A percentile compares a stretch with the other conserved stretches of the same genome.
phyloP scores from a whole-genome alignment of 495 filamentous ascomycete species.

The Rostrohypoxylon terebratum region DNA sequence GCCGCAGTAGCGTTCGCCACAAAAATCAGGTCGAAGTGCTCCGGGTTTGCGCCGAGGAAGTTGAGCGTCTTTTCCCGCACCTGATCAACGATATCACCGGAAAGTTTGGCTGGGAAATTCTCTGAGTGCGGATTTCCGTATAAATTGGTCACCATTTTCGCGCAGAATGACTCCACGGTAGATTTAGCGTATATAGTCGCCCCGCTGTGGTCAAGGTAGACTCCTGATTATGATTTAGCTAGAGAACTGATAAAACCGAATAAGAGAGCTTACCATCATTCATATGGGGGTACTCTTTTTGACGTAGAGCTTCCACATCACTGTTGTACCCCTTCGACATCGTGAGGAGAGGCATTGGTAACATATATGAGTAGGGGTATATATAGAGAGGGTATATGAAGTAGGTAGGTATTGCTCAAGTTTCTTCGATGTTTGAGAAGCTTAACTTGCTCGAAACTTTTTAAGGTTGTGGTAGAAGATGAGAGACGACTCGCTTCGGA shows the following conservation, averaged over 20 bases:
- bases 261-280: constrained; percentile 52
- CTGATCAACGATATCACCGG: constrained; percentile 69
- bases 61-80: constrained; percentile 68
- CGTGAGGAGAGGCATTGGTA: constrained; percentile 38
- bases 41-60: constrained; percentile 72
- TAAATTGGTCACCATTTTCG: constrained; percentile 67
- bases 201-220: constrained; percentile 81
- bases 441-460: constrained; percentile 9
- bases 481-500: background rate
- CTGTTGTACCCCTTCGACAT: constrained; percentile 50
- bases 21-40: constrained; percentile 76
- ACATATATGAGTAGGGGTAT: background rate
- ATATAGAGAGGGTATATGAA: background rate
- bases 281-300: constrained; percentile 63
- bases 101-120: constrained; percentile 71
- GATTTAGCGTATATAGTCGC: constrained; percentile 78
- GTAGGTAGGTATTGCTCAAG: constrained; percentile 1
- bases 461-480: background rate
- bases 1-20: constrained; percentile 76
- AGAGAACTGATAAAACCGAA: background rate
- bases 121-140: constrained; percentile 83
- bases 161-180: constrained; percentile 67
- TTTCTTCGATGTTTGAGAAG: background rate
- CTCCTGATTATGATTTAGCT: constrained; percentile 46
- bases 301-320: constrained; percentile 56